phyloP scores from a whole-genome alignment of 257 asterid genomes.

The Verbena officinalis region DNA sequence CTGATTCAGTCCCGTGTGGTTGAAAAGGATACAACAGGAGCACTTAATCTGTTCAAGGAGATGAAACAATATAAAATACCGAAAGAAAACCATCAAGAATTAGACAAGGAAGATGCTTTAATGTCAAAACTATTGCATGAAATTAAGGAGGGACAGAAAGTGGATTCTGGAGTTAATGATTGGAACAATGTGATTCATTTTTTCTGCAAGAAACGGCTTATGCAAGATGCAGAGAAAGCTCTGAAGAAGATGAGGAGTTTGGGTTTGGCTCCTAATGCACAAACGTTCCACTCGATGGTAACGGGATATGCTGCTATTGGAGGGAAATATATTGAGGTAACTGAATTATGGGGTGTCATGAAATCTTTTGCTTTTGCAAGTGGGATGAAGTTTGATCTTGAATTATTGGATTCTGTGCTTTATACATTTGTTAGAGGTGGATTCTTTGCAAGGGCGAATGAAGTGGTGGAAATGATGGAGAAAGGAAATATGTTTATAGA shows the following conservation, averaged over 20 bases:
- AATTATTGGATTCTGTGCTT: slow-evolving; percentile 84
- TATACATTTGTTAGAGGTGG: slow-evolving; percentile 92
- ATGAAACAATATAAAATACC: slow-evolving; percentile 85
- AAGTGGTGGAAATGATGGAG: slow-evolving; percentile 85
- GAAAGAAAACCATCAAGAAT: slow-evolving; percentile 47
- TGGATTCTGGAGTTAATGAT: slow-evolving; percentile 77
- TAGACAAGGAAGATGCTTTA: slow-evolving; percentile 48
- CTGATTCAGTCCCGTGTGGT: slow-evolving; percentile 64
- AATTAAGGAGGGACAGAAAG: slow-evolving; percentile 67
- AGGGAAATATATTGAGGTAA: slow-evolving; percentile 81
- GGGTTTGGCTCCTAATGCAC: slow-evolving; percentile 80
- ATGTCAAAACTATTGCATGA: slow-evolving; percentile 80
- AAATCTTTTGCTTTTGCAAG: slow-evolving; percentile 56
- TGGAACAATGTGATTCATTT: slow-evolving; percentile 93
- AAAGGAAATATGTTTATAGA: slow-evolving; percentile 71
- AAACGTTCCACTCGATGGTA: slow-evolving; percentile 87
- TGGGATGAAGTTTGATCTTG: slow-evolving; percentile 84
- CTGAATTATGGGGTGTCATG: slow-evolving; percentile 96
- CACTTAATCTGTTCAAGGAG: slow-evolving; percentile 78
- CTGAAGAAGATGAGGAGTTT: slow-evolving; percentile 82
- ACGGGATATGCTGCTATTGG: slow-evolving; percentile 87
- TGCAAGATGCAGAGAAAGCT: slow-evolving; percentile 95
- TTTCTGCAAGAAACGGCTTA: slow-evolving; percentile 85
- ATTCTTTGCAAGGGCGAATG: slow-evolving; percentile 77
- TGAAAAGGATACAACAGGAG: slow-evolving; percentile 72